Evolutionary conservation across 2,329 filamentous ascomycete species (phyloP).

Genomic region (Pyrenochaeta sp.): DNA sequence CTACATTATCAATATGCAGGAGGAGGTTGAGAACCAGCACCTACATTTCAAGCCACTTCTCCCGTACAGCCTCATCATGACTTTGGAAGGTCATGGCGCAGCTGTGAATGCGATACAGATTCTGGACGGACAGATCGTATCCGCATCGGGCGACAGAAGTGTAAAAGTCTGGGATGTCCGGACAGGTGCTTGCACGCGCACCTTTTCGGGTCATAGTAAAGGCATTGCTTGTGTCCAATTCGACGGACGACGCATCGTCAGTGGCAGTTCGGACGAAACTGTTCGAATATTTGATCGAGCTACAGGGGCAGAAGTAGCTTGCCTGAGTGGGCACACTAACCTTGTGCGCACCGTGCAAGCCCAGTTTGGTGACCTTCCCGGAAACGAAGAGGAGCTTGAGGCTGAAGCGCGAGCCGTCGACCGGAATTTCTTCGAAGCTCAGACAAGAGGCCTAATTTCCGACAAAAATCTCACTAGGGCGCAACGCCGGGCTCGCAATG

Average conservation of each 20-base stretch:
- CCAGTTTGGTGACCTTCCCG: slow-evolving; percentile 87
- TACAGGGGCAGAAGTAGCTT: slow-evolving; percentile 88
- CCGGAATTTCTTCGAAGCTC: slow-evolving; percentile 71
- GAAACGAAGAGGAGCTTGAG: slow-evolving; percentile 77
- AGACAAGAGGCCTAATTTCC: slow-evolving; percentile 55
- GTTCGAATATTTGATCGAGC: slow-evolving; percentile 93
- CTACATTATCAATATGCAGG: slow-evolving; percentile 63
- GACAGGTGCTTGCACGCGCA: slow-evolving; percentile 76
- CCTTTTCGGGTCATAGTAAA: slow-evolving; percentile 86
- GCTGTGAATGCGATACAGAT: slow-evolving; percentile 98
- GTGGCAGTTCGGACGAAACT: slow-evolving; percentile 93
- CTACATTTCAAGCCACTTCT: slow-evolving; percentile 65
- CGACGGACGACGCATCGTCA: slow-evolving; percentile 91
- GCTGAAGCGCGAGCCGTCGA: slow-evolving; percentile 78
- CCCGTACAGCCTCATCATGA: slow-evolving; percentile 80
- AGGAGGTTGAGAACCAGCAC: slow-evolving; percentile 45
- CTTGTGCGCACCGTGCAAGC: slow-evolving; percentile 95
- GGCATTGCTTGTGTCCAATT: slow-evolving; percentile 98
- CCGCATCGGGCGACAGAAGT: slow-evolving; percentile 89
- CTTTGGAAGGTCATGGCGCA: slow-evolving; percentile 82
- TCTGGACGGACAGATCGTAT: slow-evolving; percentile 84
- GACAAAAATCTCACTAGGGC: slow-evolving; percentile 37
- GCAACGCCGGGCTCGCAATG: slow-evolving; percentile 61
- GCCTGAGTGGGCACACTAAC: slow-evolving; percentile 79
- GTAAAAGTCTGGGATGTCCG: slow-evolving; percentile 97